These are phyloP conservation scores for Ophiorrhiza pumila DNA, from an alignment of 257 asterid species.

Conservation along the genomic window DNA sequence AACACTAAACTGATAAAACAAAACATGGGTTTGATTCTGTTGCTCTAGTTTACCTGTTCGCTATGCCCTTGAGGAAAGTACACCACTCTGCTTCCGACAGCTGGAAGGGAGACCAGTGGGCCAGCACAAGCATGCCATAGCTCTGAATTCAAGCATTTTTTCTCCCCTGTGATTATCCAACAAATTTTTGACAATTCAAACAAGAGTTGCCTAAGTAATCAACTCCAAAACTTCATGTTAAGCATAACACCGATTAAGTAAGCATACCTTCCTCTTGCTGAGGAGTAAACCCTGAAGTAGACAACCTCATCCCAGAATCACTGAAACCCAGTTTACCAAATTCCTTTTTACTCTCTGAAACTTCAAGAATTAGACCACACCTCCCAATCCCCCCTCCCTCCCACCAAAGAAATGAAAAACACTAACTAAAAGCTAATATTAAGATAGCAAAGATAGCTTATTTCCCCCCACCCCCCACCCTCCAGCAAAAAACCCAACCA, in stretches of 20 bases:
- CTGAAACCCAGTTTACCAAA: constrained; percentile 19
- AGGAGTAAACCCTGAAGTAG: constrained; percentile 60
- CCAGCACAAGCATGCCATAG: constrained; percentile 99
- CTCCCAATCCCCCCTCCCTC: no score
- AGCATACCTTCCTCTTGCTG: constrained; percentile 68
- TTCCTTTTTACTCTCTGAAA: constrained; percentile 13
- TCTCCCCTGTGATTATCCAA: constrained; percentile 48
- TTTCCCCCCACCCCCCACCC: constrained; percentile 42
- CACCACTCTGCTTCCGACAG: constrained; percentile 79
- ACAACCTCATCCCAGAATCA: constrained; percentile 64
- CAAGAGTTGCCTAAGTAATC: not conserved
- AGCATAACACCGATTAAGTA: constrained; percentile 12
- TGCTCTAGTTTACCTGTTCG: constrained; percentile 58
- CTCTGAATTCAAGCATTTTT: constrained; percentile 92
- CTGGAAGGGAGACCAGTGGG: constrained; percentile 88
- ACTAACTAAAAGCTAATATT: constrained; percentile 10
- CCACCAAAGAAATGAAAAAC: constrained; percentile 12
- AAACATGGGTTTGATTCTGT: not conserved
- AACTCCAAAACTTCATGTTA: not conserved
- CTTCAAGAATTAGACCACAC: constrained; percentile 26
- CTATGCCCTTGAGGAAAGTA: constrained; percentile 96
- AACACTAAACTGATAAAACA: not conserved
- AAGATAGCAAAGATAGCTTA: constrained; percentile 7
- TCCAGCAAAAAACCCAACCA: constrained; percentile 29
- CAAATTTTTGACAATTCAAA: constrained; percentile 10